Evolutionary conservation across 768 basidiomycete species (phyloP), one percentile per base, ranked within the genome.

Genomic region (Phanerochaete carnosa): DNA sequence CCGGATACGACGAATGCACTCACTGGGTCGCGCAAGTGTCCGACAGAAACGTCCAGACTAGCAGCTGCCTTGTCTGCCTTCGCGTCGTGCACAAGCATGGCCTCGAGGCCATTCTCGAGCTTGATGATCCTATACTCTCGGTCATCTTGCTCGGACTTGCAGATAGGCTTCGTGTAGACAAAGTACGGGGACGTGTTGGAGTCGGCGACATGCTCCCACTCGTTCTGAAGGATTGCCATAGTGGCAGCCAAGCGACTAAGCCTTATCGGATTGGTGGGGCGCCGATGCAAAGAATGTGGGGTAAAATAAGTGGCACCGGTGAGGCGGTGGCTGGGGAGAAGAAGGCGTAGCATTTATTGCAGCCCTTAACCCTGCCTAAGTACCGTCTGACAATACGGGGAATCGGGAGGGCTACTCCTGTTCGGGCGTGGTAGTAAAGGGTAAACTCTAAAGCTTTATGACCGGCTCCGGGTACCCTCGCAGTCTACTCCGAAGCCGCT

Each of bases 1-100:
- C 13, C 33, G 12, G 8, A 23, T 29, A 37, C 28, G 35, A 23
- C 28, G 29, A 9, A 51, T 12, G 57, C 32, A 78, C 89, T 73
- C 70, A 93, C 93, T 16, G 97, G 97, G 74, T 99, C 97, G 46
- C 83, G 86, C 56, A 99, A 74, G 74, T 98, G 95, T 3, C 97
- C 97, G 1, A 98, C 95, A 35, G 89, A 88, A 55, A 98, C 94
- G 74, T 96, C 92, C 68, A 99, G 80, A 69, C 93, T 92, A 1
- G 96, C 97, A 0, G 95, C 93, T 12, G 94, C 91, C 75, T 95
- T 97, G 76, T 99, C 97, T 5, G 95, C 86, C 63, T 85, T 87
- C 0, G 83, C 74, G 70, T 99, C 96, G 58, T 88, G 88, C 15
- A 98, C 80, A 26, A 99, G 74, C 64, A 89, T 83, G 0, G 88